Conservation (phyloP, 345 rosid species). For the Populus tremula region DNA sequence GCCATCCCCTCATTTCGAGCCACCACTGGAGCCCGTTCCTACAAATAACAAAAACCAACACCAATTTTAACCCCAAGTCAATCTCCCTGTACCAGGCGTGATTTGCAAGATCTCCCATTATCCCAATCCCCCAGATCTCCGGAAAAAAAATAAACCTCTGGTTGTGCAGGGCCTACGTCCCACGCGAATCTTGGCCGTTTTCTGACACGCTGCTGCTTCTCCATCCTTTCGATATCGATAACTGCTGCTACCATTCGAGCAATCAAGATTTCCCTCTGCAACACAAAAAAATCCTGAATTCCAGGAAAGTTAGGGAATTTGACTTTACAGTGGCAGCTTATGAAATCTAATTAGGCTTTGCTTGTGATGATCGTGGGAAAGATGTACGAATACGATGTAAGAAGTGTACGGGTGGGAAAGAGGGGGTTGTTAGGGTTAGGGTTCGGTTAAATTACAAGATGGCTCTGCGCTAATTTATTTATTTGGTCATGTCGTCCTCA, state of each 20-base stretch:
- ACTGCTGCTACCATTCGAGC: slow-evolving; percentile 9
- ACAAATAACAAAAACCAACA: too few relatives aligned
- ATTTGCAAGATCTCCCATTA: slow-evolving; percentile 2
- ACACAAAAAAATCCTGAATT: background rate
- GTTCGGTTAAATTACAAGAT: too few relatives aligned
- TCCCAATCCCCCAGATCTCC: slow-evolving; percentile 17
- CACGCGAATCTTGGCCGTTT: slow-evolving; percentile 70
- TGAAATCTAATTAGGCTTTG: too few relatives aligned
- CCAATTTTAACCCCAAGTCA: background rate
- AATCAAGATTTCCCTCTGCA: slow-evolving; percentile 2
- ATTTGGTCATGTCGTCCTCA: too few relatives aligned
- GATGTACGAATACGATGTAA: too few relatives aligned
- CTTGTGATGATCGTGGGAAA: too few relatives aligned
- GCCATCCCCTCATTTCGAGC: slow-evolving; percentile 29
- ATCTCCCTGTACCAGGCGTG: background rate
- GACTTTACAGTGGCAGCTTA: background rate
- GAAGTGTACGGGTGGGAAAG: too few relatives aligned
- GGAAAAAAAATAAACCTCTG: slow-evolving; percentile 42
- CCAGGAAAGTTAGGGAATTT: background rate
- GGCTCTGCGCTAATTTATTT: too few relatives aligned
- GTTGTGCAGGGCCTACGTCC: slow-evolving; percentile 57
- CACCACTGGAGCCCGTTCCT: slow-evolving; percentile 18
- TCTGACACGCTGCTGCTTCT: slow-evolving; percentile 46
- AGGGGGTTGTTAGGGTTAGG: too few relatives aligned
- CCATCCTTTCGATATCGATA: slow-evolving; percentile 37